phyloP scores from a whole-genome alignment of 2,329 filamentous ascomycete species.

The Rugonectria rugulosa region DNA sequence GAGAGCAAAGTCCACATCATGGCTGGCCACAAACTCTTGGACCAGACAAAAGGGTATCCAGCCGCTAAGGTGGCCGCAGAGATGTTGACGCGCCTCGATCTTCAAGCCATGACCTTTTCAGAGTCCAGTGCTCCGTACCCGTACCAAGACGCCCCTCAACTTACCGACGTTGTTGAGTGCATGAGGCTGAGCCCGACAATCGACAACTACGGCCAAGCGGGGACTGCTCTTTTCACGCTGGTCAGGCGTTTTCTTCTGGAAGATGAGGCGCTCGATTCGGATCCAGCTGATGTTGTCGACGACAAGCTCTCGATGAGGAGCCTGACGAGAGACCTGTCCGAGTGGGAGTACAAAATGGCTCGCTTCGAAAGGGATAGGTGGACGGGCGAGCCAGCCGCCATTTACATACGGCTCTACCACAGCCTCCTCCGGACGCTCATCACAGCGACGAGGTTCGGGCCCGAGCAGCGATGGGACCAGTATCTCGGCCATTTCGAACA shows the following conservation, averaged over 20 bases:
- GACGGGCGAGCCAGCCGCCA: constrained; percentile 19
- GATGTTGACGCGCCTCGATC: constrained; percentile 42
- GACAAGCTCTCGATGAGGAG: constrained; percentile 3
- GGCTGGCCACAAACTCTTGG: constrained; percentile 40
- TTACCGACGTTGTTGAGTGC: constrained; percentile 21
- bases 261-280: constrained; percentile 13
- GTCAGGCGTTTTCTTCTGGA: constrained; percentile 32
- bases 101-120: constrained; percentile 45
- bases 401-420: constrained; percentile 42
- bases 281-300: neutral
- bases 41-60: constrained; percentile 20
- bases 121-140: constrained; percentile 43
- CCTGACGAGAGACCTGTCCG: constrained; percentile 21
- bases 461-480: constrained; percentile 41
- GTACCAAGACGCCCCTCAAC: constrained; percentile 24
- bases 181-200: constrained; percentile 20
- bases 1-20: constrained; percentile 44
- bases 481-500: constrained; percentile 41
- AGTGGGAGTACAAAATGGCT: constrained; percentile 36
- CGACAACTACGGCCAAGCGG: constrained; percentile 34
- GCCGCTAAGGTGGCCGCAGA: constrained; percentile 31
- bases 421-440: constrained; percentile 32
- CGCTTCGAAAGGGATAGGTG: constrained; percentile 27
- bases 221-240: constrained; percentile 30
- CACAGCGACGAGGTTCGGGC: constrained; percentile 26